A percentile compares a stretch with the other conserved stretches of the same genome.
These are phyloP conservation scores for Phytopythium vexans DNA, from an alignment of 352 stramenopile species.

Conservation along the genomic window DNA sequence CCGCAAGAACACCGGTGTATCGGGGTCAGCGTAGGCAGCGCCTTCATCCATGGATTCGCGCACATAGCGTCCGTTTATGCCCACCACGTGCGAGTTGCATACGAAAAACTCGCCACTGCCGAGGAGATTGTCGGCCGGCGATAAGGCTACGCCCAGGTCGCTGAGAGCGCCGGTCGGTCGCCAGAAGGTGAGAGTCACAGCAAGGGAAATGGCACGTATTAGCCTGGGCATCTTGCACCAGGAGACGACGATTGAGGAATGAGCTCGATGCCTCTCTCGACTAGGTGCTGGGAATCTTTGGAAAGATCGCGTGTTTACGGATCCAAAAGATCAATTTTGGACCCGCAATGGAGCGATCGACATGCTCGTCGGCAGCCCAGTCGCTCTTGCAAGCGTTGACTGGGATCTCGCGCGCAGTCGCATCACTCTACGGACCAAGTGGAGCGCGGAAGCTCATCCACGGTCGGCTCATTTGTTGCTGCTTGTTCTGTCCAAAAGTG, in stretches of 20 bases:
- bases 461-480: background rate
- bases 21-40: conserved; percentile 22
- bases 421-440: conserved; percentile 5
- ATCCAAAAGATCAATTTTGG: background rate
- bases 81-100: conserved; percentile 34
- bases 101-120: conserved; percentile 46
- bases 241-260: no score
- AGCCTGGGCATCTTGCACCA: no score
- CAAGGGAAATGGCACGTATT: no score
- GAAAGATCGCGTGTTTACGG: background rate
- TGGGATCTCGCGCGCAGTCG: background rate
- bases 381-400: background rate
- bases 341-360: background rate
- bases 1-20: conserved; percentile 41
- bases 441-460: conserved; percentile 2
- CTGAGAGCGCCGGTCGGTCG: background rate
- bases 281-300: background rate
- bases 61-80: conserved; percentile 59
- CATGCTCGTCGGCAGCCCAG: background rate
- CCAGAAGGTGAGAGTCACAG: no score
- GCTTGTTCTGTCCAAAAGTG: background rate
- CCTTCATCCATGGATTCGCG: conserved; percentile 14
- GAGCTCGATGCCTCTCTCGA: no score
- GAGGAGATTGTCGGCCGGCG: conserved; percentile 14
- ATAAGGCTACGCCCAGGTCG: background rate